Evolutionary conservation across 305 asterid genomes (phyloP), one percentile per base, ranked within the genome.

Genomic region (Caryopteris hybrid): DNA sequence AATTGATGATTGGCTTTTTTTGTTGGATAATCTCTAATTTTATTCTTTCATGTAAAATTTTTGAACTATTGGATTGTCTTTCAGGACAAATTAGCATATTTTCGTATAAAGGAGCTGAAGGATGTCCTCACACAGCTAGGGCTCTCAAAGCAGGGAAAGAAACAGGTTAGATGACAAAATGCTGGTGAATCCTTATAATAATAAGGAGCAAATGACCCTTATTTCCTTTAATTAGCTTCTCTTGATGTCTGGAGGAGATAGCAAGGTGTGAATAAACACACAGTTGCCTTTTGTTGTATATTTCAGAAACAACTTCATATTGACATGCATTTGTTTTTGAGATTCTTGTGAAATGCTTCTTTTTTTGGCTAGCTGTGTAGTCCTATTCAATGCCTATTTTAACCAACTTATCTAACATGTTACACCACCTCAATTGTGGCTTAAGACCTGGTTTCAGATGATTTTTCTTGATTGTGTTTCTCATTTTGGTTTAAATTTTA

Each of bases 51-150:
- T 74, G 73, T n/a, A 21, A 68, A 55, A 27, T 52, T 46, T 20
- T 45, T 60, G 62, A 71, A 43, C 33, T 56, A 71, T 41, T 51
- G 71, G 27, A 50, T 29, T 74, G 38, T 48, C 54, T 74, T 78
- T 76, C 80, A 94, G 99, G 99, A 91, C 31, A 89, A 94, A 69
- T 83, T 91, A 66, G 76, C 95, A 34, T 85, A 86, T 83, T 94
- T 94, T 66, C 90, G 99, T 52, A 88, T 91, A 74, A 91, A 91
- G 85, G 98, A 94, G 83, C 99, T 94, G 66, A 94, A 94, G 86
- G 95, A 87, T 84, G 87, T 91, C 41, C 96, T 91, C 56, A 76
- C 91, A 11, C 90, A 94, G 75, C 86, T 94, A 20, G 89, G 95
- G 56, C 87, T 88, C 72, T 86, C 99, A 48, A 94, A 94, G 80